Conservation (phyloP, 1,284 basidiomycete genomes). For the Malassezia nana region DNA sequence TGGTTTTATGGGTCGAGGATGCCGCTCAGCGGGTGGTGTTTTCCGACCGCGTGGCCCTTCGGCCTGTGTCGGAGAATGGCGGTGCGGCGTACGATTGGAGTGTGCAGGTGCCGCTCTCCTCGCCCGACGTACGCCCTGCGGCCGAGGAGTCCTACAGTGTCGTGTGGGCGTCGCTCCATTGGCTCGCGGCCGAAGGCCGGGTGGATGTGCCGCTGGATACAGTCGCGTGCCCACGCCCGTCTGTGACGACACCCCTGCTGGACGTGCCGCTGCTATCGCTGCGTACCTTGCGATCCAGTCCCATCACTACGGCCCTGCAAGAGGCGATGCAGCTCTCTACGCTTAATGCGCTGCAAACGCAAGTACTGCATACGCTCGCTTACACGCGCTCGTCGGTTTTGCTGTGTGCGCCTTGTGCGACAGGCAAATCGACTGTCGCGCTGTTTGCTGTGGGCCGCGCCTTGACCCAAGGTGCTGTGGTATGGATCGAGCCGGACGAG, state of each 20-base stretch:
- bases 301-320: conserved; percentile 19
- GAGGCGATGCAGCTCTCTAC: conserved; percentile 51
- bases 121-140: conserved; percentile 50
- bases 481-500: conserved; percentile 9
- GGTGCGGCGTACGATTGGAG: conserved; percentile 54
- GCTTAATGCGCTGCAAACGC: conserved; percentile 81
- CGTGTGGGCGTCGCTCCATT: conserved; percentile 76
- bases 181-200: conserved; percentile 83
- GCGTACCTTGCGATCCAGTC: conserved; percentile 50
- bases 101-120: conserved; percentile 54
- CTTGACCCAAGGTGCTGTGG: conserved; percentile 35
- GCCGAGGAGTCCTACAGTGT: conserved; percentile 47
- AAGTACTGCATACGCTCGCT: conserved; percentile 72
- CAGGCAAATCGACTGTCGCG: conserved; percentile 70
- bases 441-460: conserved; percentile 62
- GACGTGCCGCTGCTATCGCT: conserved; percentile 70
- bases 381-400: conserved; percentile 65
- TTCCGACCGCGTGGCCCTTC: conserved; percentile 56
- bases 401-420: conserved; percentile 69
- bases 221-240: conserved; percentile 67
- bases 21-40: conserved; percentile 67
- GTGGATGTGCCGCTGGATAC: conserved; percentile 59
- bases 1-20: conserved; percentile 95
- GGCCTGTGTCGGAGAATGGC: conserved; percentile 52
- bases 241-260: conserved; percentile 60